Base-by-base conservation (phyloP, 148 eudicot species). In the Rheum nobile region DNA sequence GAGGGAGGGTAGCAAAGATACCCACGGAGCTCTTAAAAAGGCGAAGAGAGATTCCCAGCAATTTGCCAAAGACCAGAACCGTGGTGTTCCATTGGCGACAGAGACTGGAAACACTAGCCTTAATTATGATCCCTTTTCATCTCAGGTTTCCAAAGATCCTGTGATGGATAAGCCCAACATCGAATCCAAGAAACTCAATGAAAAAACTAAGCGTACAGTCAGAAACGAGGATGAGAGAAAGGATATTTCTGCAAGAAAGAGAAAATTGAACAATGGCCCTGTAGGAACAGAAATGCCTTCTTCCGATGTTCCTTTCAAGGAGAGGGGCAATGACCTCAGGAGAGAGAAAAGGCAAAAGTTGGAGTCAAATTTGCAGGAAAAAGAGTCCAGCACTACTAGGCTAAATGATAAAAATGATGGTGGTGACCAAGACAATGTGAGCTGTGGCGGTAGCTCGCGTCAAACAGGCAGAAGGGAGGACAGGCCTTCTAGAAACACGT, bases 1-100 rank as follows among this genome's bases (percentile, higher is more conserved):
- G 75, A 85, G 85, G 78, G 75, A 19, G 57, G 72, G 80, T 46
- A 85, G 77, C 67, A 61, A 48, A 57, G 82, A 74, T 71, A 78
- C 71, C 26, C 74, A 73, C 78, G 78, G 44, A 72, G 77, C 65
- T 63, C 67, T 71, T 39, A 80, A 80, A 77, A 82, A 75, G 75
- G 37, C 67, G 67, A 85, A 77, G 77, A 72, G 57, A 57, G 73
- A 2, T 26, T 78, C 48, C 70, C 71, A 65, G 63, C 78, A 74
- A 52, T 77, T 72, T 52, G 24, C 6, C 55, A 76, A 38, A 55
- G 78, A 41, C 35, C 17, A 24, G 38, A 48, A 67, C 43, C 74
- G 34, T 73, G 52, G 29, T 71, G 78, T 75, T 8, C 59, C 37
- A 5, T 46, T 32, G 16, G 26, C 72, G 13, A 68, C 31, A 39